phyloP scores from a whole-genome alignment of 1,139 yeast species.

The Pneumocystis oryctolagi region DNA sequence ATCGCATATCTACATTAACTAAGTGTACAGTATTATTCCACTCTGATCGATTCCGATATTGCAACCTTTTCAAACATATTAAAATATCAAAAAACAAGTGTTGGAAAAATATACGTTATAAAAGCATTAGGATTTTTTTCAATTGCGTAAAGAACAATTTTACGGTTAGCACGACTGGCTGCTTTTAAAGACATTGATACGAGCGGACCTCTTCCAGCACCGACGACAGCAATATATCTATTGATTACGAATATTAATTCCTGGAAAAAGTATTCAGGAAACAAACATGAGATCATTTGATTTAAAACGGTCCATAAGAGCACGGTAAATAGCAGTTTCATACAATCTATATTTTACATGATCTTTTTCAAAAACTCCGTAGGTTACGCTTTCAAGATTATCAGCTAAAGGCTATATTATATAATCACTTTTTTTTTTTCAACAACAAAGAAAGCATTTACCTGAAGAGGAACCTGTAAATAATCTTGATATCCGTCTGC shows the following conservation, averaged over 20 bases:
- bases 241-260: background rate
- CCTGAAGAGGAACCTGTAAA: conserved; percentile 42
- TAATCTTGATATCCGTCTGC: conserved; percentile 28
- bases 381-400: conserved; percentile 43
- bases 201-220: conserved; percentile 80
- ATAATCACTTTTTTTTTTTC: no score
- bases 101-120: conserved; percentile 20
- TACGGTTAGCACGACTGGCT: conserved; percentile 24
- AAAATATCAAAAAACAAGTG: background rate
- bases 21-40: conserved; percentile 40
- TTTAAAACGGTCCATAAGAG: conserved; percentile 31
- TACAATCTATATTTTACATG: conserved; percentile 50
- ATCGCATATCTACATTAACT: conserved; percentile 42
- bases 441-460: background rate
- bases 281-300: background rate
- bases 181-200: conserved; percentile 40
- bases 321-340: conserved; percentile 47
- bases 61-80: conserved; percentile 21
- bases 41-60: conserved; percentile 27
- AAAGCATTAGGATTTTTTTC: conserved; percentile 62
- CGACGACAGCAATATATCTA: conserved; percentile 42
- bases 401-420: conserved; percentile 50
- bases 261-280: background rate
- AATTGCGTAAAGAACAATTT: conserved; percentile 37
- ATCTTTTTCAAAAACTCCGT: conserved; percentile 59